Percentiles rank a stretch among this genome's conserved stretches.
These are phyloP conservation scores for Arctium minus DNA, from an alignment of 129 eudicot species.

Conservation along the genomic window DNA sequence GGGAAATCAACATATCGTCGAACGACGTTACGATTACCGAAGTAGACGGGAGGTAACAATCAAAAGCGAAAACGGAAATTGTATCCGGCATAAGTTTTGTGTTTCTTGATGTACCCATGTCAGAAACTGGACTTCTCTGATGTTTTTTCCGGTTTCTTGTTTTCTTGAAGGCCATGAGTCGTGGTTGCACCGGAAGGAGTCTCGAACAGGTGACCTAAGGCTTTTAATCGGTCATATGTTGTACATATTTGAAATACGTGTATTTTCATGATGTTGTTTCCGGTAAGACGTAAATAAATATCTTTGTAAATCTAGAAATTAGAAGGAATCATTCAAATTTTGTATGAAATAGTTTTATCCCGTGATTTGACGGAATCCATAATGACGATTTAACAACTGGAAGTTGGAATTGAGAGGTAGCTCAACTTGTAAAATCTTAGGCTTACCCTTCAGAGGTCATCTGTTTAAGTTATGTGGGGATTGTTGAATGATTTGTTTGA, in stretches of 20 bases:
- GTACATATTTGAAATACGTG: slow-evolving; percentile 6
- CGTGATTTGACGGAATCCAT: background rate
- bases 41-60: slow-evolving; percentile 34
- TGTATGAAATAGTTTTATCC: background rate
- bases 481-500: too few species aligned
- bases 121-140: slow-evolving; percentile 22
- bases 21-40: slow-evolving; percentile 31
- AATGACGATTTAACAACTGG: too few species aligned
- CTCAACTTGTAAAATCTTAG: too few species aligned
- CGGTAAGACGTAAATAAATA: background rate
- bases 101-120: slow-evolving; percentile 8
- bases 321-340: background rate
- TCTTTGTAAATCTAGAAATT: slow-evolving; percentile 10
- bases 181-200: slow-evolving; percentile 1
- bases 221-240: background rate
- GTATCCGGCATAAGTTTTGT: slow-evolving; percentile 15
- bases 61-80: background rate
- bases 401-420: too few species aligned
- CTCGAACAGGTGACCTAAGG: background rate
- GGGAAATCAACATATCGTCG: slow-evolving; percentile 31
- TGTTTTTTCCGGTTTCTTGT: slow-evolving; percentile 15
- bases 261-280: slow-evolving; percentile 10
- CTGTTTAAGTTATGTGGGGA: too few species aligned
- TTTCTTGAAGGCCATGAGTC: slow-evolving; percentile 26
- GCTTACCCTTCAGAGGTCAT: too few species aligned